phyloP scores from a whole-genome alignment of 306 rosid genomes.

The Cicer chorassanicum region DNA sequence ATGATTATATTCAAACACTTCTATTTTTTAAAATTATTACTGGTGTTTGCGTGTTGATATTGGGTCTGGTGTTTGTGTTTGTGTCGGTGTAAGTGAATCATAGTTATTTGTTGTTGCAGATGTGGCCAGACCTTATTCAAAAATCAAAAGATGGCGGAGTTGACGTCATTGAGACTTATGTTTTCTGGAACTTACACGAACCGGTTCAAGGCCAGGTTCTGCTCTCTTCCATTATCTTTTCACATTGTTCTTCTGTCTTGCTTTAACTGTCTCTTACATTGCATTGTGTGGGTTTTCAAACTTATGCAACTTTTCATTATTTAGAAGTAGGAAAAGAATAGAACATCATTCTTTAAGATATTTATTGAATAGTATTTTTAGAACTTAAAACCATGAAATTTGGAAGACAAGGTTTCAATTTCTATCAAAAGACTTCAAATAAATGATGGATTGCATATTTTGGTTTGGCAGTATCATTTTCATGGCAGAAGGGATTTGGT shows the following conservation, averaged over 20 bases:
- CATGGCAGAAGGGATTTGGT: conserved; percentile 79
- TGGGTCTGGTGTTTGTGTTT: background rate
- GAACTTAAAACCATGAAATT: conserved; percentile 7
- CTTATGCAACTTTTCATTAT: conserved; percentile 10
- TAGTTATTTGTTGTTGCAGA: conserved; percentile 55
- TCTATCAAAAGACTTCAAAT: background rate
- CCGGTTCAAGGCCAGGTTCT: conserved; percentile 78
- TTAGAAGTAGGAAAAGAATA: conserved; percentile 12
- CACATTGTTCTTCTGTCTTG: background rate
- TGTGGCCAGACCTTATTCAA: conserved; percentile 96
- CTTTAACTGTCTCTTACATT: conserved; percentile 22
- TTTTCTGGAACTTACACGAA: conserved; percentile 92
- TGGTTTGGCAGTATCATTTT: conserved; percentile 71
- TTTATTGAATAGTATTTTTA: background rate
- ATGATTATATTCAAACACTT: background rate
- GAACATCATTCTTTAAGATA: background rate
- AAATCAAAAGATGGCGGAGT: conserved; percentile 94
- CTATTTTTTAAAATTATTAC: background rate
- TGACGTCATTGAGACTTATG: conserved; percentile 91
- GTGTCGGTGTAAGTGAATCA: background rate
- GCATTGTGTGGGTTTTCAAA: conserved; percentile 33
- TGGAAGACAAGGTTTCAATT: conserved; percentile 12
- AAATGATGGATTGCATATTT: conserved; percentile 22
- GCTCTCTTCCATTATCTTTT: conserved; percentile 36
- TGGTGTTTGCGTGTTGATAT: background rate